A percentile compares a stretch with the other conserved stretches of the same genome.
phyloP scores from a whole-genome alignment of 177 flowering plant species.

The Tripterygium wilfordii region DNA sequence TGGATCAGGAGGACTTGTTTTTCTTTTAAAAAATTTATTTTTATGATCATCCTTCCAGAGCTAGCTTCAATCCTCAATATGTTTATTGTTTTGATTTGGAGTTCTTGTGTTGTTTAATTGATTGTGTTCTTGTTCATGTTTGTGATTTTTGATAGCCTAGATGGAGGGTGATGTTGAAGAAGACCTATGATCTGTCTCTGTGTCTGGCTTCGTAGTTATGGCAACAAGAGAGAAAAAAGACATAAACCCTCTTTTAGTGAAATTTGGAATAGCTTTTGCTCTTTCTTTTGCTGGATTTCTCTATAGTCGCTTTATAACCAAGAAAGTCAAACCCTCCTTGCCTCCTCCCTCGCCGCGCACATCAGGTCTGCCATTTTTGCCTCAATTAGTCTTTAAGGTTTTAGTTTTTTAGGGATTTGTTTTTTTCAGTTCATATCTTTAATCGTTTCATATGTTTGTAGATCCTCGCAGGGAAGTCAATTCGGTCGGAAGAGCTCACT shows the following conservation, averaged over 20 bases:
- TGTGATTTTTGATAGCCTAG: conserved; percentile 9
- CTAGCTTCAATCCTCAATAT: no score
- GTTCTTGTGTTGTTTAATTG: conserved; percentile 2
- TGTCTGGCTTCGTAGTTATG: conserved; percentile 3
- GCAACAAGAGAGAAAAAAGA: conserved; percentile 36
- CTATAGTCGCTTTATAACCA: conserved; percentile 39
- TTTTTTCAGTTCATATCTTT: background rate
- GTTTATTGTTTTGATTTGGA: background rate
- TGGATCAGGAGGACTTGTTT: no score
- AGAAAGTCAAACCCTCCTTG: conserved; percentile 21
- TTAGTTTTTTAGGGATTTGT: background rate
- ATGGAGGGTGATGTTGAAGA: conserved; percentile 41
- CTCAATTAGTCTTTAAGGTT: background rate
- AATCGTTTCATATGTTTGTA: conserved; percentile 7
- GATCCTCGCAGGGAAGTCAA: conserved; percentile 18
- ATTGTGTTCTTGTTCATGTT: background rate
- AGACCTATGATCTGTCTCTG: conserved; percentile 6
- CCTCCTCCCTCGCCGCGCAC: conserved; percentile 29
- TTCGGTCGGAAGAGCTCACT: conserved; percentile 11
- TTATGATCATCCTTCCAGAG: no score
- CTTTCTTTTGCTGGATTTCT: conserved; percentile 66
- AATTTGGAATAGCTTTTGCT: conserved; percentile 73
- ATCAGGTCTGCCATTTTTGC: conserved; percentile 32
- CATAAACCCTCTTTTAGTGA: conserved; percentile 43
- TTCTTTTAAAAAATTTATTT: no score